A percentile compares a stretch with the other conserved stretches of the same genome.
These are phyloP conservation scores for Xylariaceae sp. DNA, from an alignment of 2,329 filamentous ascomycete genomes.

Conservation along the genomic window DNA sequence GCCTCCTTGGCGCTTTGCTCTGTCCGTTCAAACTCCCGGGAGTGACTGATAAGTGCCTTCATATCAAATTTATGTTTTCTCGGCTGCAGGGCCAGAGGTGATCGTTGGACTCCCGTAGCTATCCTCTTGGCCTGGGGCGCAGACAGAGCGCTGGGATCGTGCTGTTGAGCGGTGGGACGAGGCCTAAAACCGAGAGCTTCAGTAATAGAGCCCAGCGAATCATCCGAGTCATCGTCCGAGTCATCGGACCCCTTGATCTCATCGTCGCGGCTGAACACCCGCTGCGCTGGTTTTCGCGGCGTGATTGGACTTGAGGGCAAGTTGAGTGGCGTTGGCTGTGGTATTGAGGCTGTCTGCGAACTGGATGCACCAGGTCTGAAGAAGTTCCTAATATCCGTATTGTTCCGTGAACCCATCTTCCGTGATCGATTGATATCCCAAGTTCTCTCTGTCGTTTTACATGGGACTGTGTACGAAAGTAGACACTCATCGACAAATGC, in stretches of 20 bases:
- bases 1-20: conserved; percentile 49
- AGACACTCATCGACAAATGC: neutral
- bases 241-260: conserved; percentile 68
- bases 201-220: conserved; percentile 49
- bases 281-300: conserved; percentile 25
- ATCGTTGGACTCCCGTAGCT: conserved; percentile 35
- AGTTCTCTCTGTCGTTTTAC: neutral
- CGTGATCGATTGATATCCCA: neutral
- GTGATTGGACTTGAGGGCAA: conserved; percentile 28
- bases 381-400: conserved; percentile 31
- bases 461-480: neutral
- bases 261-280: conserved; percentile 42
- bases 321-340: conserved; percentile 7
- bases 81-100: conserved; percentile 44
- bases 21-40: conserved; percentile 52
- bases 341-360: conserved; percentile 18
- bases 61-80: conserved; percentile 58
- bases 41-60: conserved; percentile 54
- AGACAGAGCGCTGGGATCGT: conserved; percentile 21
- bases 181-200: conserved; percentile 38
- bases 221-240: conserved; percentile 59
- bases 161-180: conserved; percentile 20
- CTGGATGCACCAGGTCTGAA: conserved; percentile 20
- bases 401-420: conserved; percentile 18
- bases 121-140: conserved; percentile 47